Conservation (phyloP, 257 asterid genomes). For the Solanum commersonii region DNA sequence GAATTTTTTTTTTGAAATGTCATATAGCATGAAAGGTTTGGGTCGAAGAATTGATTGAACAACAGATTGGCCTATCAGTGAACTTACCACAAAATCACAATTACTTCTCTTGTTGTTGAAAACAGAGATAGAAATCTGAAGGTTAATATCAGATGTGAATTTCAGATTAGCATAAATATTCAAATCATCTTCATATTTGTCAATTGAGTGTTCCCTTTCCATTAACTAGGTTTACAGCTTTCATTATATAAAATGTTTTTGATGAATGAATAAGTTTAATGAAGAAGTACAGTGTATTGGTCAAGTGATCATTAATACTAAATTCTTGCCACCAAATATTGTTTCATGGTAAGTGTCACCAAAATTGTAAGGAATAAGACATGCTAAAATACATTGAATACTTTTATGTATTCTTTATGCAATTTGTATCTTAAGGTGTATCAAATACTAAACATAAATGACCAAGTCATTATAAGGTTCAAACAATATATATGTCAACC, state of each 20-base stretch:
- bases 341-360: neutral
- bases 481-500: neutral
- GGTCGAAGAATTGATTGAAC: neutral
- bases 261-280: neutral
- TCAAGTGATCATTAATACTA: neutral
- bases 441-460: neutral
- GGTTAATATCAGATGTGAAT: neutral
- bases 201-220: neutral
- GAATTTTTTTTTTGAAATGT: no score
- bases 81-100: neutral
- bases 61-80: neutral
- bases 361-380: neutral
- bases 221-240: neutral
- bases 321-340: neutral
- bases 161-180: neutral
- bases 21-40: neutral
- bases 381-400: neutral
- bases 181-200: neutral
- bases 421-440: neutral
- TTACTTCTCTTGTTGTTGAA: neutral
- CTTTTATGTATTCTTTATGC: neutral
- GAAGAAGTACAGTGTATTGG: neutral
- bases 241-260: neutral
- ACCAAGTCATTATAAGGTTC: neutral
- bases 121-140: neutral